Percentiles rank a stretch among this genome's conserved stretches.
These are phyloP conservation scores for Backusella parvicylindrica DNA, from an alignment of 192 early-diverging fungal genomes.

Conservation along the genomic window DNA sequence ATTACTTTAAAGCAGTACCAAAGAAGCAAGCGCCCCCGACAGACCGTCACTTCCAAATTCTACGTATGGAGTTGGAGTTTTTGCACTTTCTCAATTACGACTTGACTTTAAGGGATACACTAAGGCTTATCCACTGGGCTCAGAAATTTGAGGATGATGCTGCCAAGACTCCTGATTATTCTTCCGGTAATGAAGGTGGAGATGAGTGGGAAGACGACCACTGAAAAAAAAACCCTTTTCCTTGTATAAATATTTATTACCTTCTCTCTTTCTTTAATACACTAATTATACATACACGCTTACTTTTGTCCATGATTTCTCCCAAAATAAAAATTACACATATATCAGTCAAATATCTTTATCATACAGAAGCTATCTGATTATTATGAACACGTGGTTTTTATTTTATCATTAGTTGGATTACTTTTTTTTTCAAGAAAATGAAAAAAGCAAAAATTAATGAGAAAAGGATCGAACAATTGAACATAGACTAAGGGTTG, in stretches of 20 bases:
- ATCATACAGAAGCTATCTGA: neutral
- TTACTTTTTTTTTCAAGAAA: too few relatives aligned
- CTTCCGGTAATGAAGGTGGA: slow-evolving; percentile 7
- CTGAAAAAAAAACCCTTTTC: neutral
- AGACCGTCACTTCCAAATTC: slow-evolving; percentile 24
- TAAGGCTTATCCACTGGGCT: slow-evolving; percentile 3
- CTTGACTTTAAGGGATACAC: slow-evolving; percentile 12
- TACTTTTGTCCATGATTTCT: neutral
- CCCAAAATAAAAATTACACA: neutral
- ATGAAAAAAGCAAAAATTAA: too few relatives aligned
- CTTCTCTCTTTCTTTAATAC: neutral
- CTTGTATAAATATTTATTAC: slow-evolving; percentile 1
- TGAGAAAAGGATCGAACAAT: too few relatives aligned
- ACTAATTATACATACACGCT: slow-evolving; percentile 2
- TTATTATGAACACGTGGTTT: neutral
- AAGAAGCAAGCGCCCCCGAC: neutral
- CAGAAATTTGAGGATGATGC: slow-evolving; percentile 5
- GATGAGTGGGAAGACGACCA: slow-evolving; percentile 9
- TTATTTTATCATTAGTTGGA: neutral
- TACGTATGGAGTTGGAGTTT: slow-evolving; percentile 51
- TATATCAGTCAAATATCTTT: neutral
- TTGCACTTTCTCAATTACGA: slow-evolving; percentile 47
- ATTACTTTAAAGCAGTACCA: slow-evolving; percentile 8
- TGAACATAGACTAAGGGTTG: too few relatives aligned
- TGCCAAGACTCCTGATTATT: neutral